Evolutionary conservation across 2,329 filamentous ascomycete genomes (phyloP).

Genomic region (Penicillium sp.): DNA sequence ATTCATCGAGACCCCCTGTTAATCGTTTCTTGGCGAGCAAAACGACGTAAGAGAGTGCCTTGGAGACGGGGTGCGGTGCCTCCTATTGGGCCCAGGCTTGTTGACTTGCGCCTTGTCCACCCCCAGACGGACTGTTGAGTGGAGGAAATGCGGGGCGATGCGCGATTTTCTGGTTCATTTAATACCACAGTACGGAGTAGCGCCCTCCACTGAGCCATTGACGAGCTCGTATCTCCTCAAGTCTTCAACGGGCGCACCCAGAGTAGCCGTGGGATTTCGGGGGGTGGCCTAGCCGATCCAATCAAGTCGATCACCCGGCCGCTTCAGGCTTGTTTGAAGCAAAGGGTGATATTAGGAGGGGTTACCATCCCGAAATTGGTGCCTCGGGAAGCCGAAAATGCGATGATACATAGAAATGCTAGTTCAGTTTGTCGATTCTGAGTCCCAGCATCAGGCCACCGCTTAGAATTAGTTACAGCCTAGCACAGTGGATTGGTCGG

Average conservation of each 20-base stretch:
- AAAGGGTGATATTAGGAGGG: neutral
- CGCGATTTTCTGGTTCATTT: constrained; percentile 16
- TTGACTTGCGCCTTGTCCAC: neutral
- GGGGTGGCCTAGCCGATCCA: constrained; percentile 6
- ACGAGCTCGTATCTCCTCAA: constrained; percentile 13
- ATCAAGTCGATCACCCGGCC: constrained; percentile 1
- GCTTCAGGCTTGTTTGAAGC: constrained; percentile 6
- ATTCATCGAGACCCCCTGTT: constrained; percentile 9
- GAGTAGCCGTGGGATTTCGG: neutral
- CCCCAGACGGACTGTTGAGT: neutral
- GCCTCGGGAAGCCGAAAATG: constrained; percentile 18
- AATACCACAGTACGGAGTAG: constrained; percentile 1
- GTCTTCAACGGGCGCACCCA: constrained; percentile 13
- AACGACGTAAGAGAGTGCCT: constrained; percentile 7
- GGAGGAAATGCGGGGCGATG: constrained; percentile 11
- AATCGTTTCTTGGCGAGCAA: constrained; percentile 4
- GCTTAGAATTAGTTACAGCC: neutral
- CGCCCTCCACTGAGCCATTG: constrained; percentile 3
- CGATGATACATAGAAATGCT: neutral
- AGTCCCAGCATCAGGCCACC: neutral
- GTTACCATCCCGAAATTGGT: constrained; percentile 12
- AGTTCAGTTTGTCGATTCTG: neutral
- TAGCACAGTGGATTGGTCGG: neutral
- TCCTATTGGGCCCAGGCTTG: neutral
- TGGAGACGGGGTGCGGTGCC: neutral